A percentile compares a stretch with the other conserved stretches of the same genome.
phyloP scores from a whole-genome alignment of 177 flowering plant genomes.

The Vitis hybrid region DNA sequence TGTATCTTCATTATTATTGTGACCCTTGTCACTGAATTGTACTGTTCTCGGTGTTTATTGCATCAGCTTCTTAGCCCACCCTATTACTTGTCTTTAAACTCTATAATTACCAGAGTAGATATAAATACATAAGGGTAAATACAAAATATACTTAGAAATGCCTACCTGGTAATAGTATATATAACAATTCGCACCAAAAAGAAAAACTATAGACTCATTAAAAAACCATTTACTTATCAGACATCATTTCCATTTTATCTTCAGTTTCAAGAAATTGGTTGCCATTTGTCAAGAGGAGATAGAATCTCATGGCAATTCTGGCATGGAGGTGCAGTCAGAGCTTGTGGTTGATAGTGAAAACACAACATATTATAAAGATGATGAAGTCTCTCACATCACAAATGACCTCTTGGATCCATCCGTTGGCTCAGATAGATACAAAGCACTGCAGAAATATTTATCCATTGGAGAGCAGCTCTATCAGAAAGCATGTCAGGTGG shows the following conservation, averaged over 20 bases:
- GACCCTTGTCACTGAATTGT: no score
- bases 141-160: no score
- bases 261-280: slow-evolving; percentile 70
- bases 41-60: no score
- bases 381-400: slow-evolving; percentile 45
- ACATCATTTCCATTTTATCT: slow-evolving; percentile 12
- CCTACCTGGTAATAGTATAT: no score
- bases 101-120: no score
- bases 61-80: no score
- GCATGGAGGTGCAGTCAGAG: slow-evolving; percentile 28
- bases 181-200: no score
- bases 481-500: slow-evolving; percentile 49
- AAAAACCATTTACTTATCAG: slow-evolving; percentile 1
- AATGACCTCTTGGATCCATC: slow-evolving; percentile 53
- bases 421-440: slow-evolving; percentile 22
- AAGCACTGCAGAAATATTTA: slow-evolving; percentile 55
- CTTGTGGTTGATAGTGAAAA: slow-evolving; percentile 19
- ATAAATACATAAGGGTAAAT: no score
- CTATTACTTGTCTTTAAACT: no score
- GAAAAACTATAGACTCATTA: no score
- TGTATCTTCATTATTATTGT: no score
- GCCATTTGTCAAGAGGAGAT: slow-evolving; percentile 55
- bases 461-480: slow-evolving; percentile 57
- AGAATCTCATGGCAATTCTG: slow-evolving; percentile 17
- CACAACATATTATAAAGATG: slow-evolving; percentile 24